Evolutionary conservation across 1,284 basidiomycete species (phyloP).

Genomic region (Apiotrichum akiyoshidainum): DNA sequence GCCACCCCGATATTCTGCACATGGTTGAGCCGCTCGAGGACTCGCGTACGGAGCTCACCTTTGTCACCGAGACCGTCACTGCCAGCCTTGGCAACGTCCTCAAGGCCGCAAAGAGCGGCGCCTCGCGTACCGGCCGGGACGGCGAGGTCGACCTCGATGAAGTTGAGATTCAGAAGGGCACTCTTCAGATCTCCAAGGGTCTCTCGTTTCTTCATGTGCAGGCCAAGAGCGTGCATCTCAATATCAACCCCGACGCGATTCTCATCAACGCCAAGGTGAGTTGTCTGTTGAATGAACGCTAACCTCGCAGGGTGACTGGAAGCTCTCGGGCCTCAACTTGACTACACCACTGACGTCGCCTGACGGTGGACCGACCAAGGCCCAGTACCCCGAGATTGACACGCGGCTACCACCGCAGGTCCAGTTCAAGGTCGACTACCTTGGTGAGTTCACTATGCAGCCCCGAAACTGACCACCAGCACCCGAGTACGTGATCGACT

Average conservation of each 20-base stretch:
- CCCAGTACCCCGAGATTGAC: constrained; percentile 87
- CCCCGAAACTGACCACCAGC: constrained; percentile 56
- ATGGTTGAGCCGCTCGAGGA: constrained; percentile 99
- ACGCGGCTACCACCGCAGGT: constrained; percentile 72
- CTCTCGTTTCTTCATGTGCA: constrained; percentile 88
- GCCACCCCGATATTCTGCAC: constrained; percentile 95
- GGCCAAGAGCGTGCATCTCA: constrained; percentile 86
- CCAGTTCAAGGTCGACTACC: constrained; percentile 91
- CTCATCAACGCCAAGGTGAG: constrained; percentile 81
- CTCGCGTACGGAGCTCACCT: constrained; percentile 76
- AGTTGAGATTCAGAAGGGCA: constrained; percentile 88
- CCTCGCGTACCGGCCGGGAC: constrained; percentile 56
- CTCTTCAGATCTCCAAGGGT: constrained; percentile 89
- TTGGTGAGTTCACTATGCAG: constrained; percentile 58
- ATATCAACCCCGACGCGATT: constrained; percentile 76
- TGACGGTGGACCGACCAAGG: constrained; percentile 71
- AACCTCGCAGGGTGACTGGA: constrained; percentile 84
- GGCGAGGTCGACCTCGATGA: constrained; percentile 70
- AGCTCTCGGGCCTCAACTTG: constrained; percentile 83
- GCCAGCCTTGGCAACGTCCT: constrained; percentile 57
- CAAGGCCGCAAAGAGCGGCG: constrained; percentile 59
- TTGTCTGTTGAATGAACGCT: constrained; percentile 20
- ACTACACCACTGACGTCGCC: constrained; percentile 72
- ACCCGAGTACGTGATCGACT: constrained; percentile 91
- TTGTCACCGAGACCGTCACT: constrained; percentile 85